These are phyloP conservation scores for Prunella vulgaris DNA, from an alignment of 257 asterid species.

Conservation along the genomic window DNA sequence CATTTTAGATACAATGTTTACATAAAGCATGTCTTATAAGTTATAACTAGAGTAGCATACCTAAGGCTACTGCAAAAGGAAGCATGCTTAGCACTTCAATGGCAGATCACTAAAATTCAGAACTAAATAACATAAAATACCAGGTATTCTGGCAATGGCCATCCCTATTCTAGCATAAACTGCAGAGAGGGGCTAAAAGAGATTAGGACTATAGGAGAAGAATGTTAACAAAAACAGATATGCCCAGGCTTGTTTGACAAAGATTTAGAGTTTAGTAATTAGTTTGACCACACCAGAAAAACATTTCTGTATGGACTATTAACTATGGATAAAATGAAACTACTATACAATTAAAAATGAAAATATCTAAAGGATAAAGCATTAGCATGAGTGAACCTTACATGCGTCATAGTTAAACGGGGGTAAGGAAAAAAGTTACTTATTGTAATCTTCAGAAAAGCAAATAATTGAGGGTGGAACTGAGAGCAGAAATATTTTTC, in stretches of 20 bases:
- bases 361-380: not conserved
- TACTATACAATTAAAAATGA: not conserved
- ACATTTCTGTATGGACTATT: not conserved
- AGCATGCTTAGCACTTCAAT: not conserved
- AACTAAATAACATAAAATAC: not conserved
- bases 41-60: not conserved
- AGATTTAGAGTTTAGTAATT: not conserved
- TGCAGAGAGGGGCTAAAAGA: not conserved
- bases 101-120: not conserved
- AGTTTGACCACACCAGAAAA: slow-evolving; percentile 5
- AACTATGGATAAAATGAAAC: not conserved
- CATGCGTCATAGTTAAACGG: not conserved
- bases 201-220: not conserved
- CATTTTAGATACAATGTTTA: not conserved
- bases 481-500: not conserved
- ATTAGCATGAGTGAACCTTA: not conserved
- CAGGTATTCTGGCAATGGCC: not conserved
- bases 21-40: not conserved
- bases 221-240: not conserved
- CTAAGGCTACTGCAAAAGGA: not conserved
- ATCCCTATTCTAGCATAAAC: slow-evolving; percentile 9
- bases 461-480: not conserved
- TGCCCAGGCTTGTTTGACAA: not conserved
- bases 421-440: not conserved
- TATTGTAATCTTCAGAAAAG: not conserved